These are phyloP conservation scores for Nevesoporus exiguus DNA, from an alignment of 768 basidiomycete genomes.

Conservation along the genomic window DNA sequence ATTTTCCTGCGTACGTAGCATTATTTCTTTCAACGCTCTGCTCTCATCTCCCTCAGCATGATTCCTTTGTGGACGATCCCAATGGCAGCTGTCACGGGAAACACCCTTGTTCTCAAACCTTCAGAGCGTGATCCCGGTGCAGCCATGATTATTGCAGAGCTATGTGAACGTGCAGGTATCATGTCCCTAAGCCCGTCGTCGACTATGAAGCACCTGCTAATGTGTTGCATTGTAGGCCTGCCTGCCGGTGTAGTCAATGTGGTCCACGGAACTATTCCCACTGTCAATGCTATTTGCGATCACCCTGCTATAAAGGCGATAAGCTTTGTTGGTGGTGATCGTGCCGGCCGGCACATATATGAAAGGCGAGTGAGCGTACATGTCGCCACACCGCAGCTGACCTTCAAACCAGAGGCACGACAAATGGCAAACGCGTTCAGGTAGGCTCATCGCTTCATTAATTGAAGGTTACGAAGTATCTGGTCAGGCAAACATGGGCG, in stretches of 20 bases:
- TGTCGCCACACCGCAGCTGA: conserved; percentile 6
- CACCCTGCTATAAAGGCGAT: conserved; percentile 90
- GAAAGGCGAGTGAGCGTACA: conserved; percentile 50
- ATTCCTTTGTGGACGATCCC: conserved; percentile 97
- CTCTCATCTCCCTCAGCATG: conserved; percentile 52
- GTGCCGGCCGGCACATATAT: conserved; percentile 92
- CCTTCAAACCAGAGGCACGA: conserved; percentile 56
- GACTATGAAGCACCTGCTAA: not conserved
- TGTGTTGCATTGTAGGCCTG: conserved; percentile 43
- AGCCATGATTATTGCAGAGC: conserved; percentile 95
- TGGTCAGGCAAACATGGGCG: conserved; percentile 75
- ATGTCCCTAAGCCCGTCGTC: not conserved
- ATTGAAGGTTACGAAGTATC: not conserved
- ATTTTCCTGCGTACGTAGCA: conserved; percentile 74
- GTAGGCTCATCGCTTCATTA: conserved; percentile 32
- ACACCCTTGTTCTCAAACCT: conserved; percentile 92
- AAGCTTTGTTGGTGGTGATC: conserved; percentile 93
- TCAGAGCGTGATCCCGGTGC: conserved; percentile 97
- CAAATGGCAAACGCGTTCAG: conserved; percentile 87
- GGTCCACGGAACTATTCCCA: conserved; percentile 85
- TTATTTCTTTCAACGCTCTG: not conserved
- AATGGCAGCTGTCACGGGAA: conserved; percentile 85
- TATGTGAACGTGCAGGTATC: conserved; percentile 79
- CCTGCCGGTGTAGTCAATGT: conserved; percentile 89
- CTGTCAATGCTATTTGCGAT: conserved; percentile 94